Percentiles rank a stretch among this genome's conserved stretches.
Evolutionary conservation across 441 rosid species (phyloP).

Genomic region (Euphorbia corollata): DNA sequence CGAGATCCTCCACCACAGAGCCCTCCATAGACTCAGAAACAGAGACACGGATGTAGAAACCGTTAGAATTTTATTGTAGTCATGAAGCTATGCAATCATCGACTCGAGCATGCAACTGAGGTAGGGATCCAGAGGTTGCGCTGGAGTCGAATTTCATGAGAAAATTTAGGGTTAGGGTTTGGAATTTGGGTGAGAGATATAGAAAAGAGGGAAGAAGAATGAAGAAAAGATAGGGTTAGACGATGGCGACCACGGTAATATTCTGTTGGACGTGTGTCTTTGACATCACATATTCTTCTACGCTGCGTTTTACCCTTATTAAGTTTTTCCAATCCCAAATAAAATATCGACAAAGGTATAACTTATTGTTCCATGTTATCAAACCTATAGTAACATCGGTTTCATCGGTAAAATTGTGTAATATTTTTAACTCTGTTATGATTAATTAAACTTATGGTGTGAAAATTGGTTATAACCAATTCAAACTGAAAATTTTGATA

Average conservation of each 20-base stretch:
- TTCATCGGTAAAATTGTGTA: too few species aligned
- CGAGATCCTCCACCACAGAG: slow-evolving; percentile 63
- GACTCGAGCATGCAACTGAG: neutral
- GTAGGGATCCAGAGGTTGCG: neutral
- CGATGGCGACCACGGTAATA: slow-evolving; percentile 18
- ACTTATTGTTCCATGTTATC: too few species aligned
- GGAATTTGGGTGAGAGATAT: slow-evolving; percentile 10
- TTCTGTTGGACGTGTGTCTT: slow-evolving; percentile 22
- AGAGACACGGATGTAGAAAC: neutral
- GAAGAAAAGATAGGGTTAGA: slow-evolving; percentile 21
- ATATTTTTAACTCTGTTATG: too few species aligned
- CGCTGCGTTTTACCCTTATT: too few species aligned
- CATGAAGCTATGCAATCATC: slow-evolving; percentile 20
- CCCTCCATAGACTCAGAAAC: slow-evolving; percentile 43
- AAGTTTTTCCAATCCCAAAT: too few species aligned
- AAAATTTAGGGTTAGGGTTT: slow-evolving; percentile 31
- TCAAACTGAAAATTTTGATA: too few species aligned
- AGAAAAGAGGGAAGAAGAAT: neutral
- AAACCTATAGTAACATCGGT: too few species aligned
- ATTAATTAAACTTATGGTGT: too few species aligned
- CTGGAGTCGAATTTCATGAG: slow-evolving; percentile 19
- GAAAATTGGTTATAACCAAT: too few species aligned
- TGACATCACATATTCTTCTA: neutral
- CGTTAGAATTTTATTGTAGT: slow-evolving; percentile 13
- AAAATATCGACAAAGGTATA: too few species aligned